These are phyloP conservation scores for Micractinium sp. DNA, from an alignment of 139 green algal species.

Conservation along the genomic window DNA sequence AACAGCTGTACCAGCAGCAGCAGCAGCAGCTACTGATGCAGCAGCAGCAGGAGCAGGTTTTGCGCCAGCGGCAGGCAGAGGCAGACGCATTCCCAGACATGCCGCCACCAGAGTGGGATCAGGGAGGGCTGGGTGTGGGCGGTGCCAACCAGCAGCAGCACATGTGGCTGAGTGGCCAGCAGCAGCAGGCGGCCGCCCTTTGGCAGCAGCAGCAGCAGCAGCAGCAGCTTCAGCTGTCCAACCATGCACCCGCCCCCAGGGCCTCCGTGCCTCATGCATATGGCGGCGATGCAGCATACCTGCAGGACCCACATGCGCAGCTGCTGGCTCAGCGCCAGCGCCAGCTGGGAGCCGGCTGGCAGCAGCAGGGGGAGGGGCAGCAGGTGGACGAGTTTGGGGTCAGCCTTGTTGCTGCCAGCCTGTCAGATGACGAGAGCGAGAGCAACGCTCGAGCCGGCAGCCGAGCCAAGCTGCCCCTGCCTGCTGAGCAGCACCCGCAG, in stretches of 20 bases:
- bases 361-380: not conserved
- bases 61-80: not conserved
- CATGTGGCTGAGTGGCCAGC: not conserved
- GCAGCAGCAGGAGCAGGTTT: not conserved
- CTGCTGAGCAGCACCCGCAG: not conserved
- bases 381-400: slow-evolving; percentile 35
- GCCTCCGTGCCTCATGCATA: not conserved
- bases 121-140: not conserved
- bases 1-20: not conserved
- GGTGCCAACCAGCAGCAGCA: not conserved
- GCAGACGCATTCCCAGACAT: not conserved
- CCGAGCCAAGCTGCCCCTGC: not conserved
- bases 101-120: not conserved
- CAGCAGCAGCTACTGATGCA: not conserved
- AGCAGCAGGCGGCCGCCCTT: not conserved
- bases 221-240: not conserved
- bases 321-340: not conserved
- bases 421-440: slow-evolving; percentile 29
- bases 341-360: not conserved
- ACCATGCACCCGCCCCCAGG: not conserved
- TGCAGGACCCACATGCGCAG: not conserved
- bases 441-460: not conserved
- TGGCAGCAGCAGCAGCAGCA: slow-evolving; percentile 10
- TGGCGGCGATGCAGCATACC: not conserved
- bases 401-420: slow-evolving; percentile 11